A percentile compares a stretch with the other conserved stretches of the same genome.
Conservation (phyloP, 371 early-diverging fungal genomes). For the Mortierella polycephala region DNA sequence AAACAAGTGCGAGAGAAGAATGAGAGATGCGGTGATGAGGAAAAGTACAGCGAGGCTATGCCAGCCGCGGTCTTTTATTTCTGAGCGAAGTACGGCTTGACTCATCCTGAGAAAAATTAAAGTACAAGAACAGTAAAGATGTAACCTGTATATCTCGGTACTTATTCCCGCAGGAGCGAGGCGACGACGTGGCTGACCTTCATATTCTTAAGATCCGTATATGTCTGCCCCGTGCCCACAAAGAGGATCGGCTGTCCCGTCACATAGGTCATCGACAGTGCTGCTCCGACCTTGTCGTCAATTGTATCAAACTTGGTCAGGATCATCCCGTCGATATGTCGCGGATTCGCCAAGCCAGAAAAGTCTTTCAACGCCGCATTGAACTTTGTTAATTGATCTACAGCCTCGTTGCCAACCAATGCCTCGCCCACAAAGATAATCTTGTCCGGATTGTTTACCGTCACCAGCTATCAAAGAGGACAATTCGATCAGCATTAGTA, state of each 20-base stretch:
- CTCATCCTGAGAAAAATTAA: too few species aligned
- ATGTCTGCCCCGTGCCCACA: constrained; percentile 99
- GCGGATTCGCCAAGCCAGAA: constrained; percentile 78
- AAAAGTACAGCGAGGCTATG: too few species aligned
- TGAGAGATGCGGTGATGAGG: too few species aligned
- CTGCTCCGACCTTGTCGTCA: constrained; percentile 99
- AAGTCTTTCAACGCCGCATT: constrained; percentile 96
- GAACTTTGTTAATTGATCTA: constrained; percentile 98
- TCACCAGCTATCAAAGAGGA: constrained; percentile 73
- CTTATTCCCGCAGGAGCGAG: constrained; percentile 75
- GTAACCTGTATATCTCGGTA: too few species aligned
- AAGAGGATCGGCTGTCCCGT: constrained; percentile 99
- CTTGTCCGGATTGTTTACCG: constrained; percentile 96
- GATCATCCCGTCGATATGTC: constrained; percentile 98
- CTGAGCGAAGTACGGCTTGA: too few species aligned
- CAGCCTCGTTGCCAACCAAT: constrained; percentile 97
- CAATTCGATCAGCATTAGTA: background rate
- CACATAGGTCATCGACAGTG: constrained; percentile 96
- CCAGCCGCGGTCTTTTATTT: too few species aligned
- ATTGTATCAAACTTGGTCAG: constrained; percentile 99
- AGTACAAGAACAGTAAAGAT: too few species aligned
- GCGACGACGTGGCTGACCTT: constrained; percentile 88
- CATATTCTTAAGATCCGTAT: constrained; percentile 94
- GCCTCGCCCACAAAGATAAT: constrained; percentile 99
- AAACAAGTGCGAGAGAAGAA: too few species aligned